Evolutionary conservation across 768 basidiomycete genomes (phyloP), one percentile per base, ranked within the genome.

Genomic region (Lactarius tabidus): DNA sequence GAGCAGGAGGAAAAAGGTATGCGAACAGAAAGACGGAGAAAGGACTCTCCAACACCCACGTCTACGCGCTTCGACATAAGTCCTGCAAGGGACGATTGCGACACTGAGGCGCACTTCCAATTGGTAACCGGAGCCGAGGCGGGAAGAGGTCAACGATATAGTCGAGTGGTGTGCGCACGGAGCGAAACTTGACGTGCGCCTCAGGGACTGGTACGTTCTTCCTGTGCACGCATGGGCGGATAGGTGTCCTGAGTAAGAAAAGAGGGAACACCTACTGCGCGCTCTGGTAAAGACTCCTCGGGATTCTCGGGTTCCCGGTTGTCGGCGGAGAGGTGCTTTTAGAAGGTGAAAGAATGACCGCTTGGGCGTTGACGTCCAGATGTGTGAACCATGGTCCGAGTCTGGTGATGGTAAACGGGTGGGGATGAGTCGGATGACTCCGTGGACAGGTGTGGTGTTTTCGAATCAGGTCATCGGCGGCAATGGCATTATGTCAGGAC

Each of bases 131-230:
- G 33, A 33, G 3, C 12, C 98, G 77, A 1, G 86, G 82, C 14
- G 95, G 93, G 69, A 99, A 90, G 1, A 96, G 78, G 72, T 98
- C 94, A 69, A 97, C 89, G 14, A 96, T 76, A 72, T 95, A 95
- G 33, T 92, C 89, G 57, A 82, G 79, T 6, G 95, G 93, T 65
- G 97, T 85, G 36, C 84, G 65, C 10, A 82, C 76, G 8, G 81
- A 77, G 28, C 89, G 82, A 71, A 98, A 98, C 69, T 98, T 95
- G n/a, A 82, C 74, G 31, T 98, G 74, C 0, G 96, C 86, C 74
- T 98, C 96, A 48, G 81, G 78, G 53, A 95, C 88, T 0, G 91
- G 70, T 91, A 90, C 8, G 98, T 59, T 98, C 96, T 56, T 96
- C 94, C 95, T 97, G 64, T n/a, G 33, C 33, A 33, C 8, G 33